These are phyloP conservation scores for Scutellaria galericulata DNA, from an alignment of 257 asterid species.

Conservation along the genomic window DNA sequence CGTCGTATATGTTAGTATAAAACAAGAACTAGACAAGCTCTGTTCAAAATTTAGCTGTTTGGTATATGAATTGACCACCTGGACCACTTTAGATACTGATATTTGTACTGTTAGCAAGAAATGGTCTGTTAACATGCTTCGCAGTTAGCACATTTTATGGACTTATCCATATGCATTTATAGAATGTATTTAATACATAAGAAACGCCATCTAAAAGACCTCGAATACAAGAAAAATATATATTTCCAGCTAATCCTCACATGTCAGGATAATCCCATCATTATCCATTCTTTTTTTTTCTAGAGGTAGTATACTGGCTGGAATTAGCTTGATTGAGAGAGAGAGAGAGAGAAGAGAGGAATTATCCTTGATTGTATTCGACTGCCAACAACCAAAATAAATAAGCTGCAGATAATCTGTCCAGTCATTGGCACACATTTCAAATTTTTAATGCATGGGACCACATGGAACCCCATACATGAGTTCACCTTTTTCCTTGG, in stretches of 20 bases:
- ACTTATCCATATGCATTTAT: too few relatives aligned
- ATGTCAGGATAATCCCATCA: slow-evolving; percentile 21
- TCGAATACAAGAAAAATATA: neutral
- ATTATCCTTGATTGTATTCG: slow-evolving; percentile 30
- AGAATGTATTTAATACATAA: slow-evolving; percentile 9
- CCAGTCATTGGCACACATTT: slow-evolving; percentile 51
- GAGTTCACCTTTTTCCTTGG: neutral
- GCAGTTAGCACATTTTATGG: too few relatives aligned
- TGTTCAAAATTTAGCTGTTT: neutral
- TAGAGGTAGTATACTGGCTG: slow-evolving; percentile 10
- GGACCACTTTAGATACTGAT: neutral
- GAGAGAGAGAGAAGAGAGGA: slow-evolving; percentile 17
- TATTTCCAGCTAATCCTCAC: slow-evolving; percentile 13
- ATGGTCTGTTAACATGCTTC: too few relatives aligned
- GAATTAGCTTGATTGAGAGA: slow-evolving; percentile 29
- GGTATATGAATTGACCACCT: neutral
- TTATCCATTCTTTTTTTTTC: neutral
- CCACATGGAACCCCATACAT: slow-evolving; percentile 42
- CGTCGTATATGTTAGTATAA: neutral
- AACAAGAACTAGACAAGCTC: neutral
- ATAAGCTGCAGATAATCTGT: slow-evolving; percentile 34
- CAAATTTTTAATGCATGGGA: slow-evolving; percentile 42
- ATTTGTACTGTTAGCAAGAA: too few relatives aligned
- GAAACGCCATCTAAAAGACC: neutral
- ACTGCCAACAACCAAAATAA: slow-evolving; percentile 35